phyloP scores from a whole-genome alignment of 352 stramenopile genomes.

The Thalassiosira mediterranea region DNA sequence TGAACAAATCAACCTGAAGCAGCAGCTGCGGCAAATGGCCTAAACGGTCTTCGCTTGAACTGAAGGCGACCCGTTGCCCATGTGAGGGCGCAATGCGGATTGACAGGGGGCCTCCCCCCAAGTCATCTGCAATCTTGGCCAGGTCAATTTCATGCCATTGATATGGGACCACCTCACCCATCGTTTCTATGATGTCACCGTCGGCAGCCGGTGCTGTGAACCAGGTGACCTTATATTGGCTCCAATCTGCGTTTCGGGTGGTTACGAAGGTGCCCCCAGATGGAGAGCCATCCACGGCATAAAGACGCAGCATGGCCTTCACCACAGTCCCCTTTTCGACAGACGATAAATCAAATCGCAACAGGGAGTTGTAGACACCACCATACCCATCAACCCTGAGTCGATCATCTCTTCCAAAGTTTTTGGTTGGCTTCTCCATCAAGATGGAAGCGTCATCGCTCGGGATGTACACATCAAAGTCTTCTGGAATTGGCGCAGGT shows the following conservation, averaged over 20 bases:
- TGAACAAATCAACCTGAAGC: conserved; percentile 43
- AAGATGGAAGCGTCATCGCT: conserved; percentile 49
- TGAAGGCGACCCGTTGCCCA: conserved; percentile 45
- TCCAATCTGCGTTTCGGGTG: conserved; percentile 36
- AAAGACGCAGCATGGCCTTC: conserved; percentile 49
- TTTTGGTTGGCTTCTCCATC: conserved; percentile 32
- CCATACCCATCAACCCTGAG: conserved; percentile 66
- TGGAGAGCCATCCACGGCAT: conserved; percentile 51
- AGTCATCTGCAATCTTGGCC: conserved; percentile 17
- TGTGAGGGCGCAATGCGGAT: conserved; percentile 48
- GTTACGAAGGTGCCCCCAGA: conserved; percentile 47
- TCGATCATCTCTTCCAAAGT: conserved; percentile 54
- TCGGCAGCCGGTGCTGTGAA: conserved; percentile 32
- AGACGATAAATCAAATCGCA: conserved; percentile 46
- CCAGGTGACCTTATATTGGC: conserved; percentile 46
- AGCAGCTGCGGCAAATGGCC: conserved; percentile 46
- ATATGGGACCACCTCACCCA: conserved; percentile 48
- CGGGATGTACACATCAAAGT: conserved; percentile 32
- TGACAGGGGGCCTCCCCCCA: conserved; percentile 41
- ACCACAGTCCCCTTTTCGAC: conserved; percentile 42
- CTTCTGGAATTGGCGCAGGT: conserved; percentile 34
- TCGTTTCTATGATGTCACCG: conserved; percentile 34
- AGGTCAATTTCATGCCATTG: conserved; percentile 55
- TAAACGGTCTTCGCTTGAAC: conserved; percentile 41
- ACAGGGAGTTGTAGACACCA: conserved; percentile 34